phyloP scores from a whole-genome alignment of 2,329 filamentous ascomycete genomes.

The Aspergillus sp. region DNA sequence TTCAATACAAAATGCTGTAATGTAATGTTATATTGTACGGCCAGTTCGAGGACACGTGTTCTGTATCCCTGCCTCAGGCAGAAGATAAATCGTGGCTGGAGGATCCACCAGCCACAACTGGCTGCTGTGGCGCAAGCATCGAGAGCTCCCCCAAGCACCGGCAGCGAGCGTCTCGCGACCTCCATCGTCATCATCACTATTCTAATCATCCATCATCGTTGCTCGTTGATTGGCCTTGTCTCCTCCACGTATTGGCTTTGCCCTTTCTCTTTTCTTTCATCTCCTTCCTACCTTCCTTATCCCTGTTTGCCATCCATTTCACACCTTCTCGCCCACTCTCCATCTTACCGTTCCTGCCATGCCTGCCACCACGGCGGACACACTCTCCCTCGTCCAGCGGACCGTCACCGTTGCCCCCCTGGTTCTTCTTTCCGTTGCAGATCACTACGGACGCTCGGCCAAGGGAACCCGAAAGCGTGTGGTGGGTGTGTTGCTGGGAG shows the following conservation, averaged over 20 bases:
- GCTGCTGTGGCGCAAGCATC: background rate
- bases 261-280: background rate
- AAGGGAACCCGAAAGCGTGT: slow-evolving; percentile 88
- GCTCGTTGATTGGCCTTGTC: slow-evolving; percentile 8
- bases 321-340: background rate
- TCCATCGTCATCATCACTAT: slow-evolving; percentile 8
- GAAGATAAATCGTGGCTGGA: background rate
- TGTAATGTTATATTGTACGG: too few species aligned
- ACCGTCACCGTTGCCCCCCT: slow-evolving; percentile 97
- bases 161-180: background rate
- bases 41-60: background rate
- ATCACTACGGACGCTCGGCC: slow-evolving; percentile 93
- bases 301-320: background rate
- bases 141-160: slow-evolving; percentile 14
- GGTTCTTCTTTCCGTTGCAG: slow-evolving; percentile 94
- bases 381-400: slow-evolving; percentile 87
- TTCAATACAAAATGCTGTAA: too few species aligned
- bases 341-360: slow-evolving; percentile 54
- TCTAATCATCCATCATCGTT: slow-evolving; percentile 8
- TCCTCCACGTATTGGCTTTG: background rate
- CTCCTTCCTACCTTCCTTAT: background rate
- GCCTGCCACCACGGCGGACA: slow-evolving; percentile 96
- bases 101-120: background rate
- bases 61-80: background rate
- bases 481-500: slow-evolving; percentile 88